Evolutionary conservation across 331 rosid species (phyloP), one percentile per base, ranked within the genome.

Genomic region (Spiraea crenata): DNA sequence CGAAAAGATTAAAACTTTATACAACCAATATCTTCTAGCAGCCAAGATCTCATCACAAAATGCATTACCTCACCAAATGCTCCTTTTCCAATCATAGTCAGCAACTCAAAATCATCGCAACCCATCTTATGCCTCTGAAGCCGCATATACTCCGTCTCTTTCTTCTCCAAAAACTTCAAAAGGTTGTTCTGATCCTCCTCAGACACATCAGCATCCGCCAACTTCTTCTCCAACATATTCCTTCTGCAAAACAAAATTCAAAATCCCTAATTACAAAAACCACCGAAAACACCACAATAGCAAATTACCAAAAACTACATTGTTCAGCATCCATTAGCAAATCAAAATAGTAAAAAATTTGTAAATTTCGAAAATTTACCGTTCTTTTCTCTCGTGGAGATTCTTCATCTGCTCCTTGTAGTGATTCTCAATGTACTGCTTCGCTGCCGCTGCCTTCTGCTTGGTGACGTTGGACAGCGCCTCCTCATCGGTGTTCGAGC

Each of bases 111-210:
- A 83, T 95, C 96, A 76, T 87, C 93, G 60, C 84, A 91, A 5
- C 96, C 97, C 97, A 95, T 95, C 81, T 95, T 95, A 82, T 90
- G 96, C 88, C 99, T 91, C 79, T 95, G 96, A 72, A 91, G 91
- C 60, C 99, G 97, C 97, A 95, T 95, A 76, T 95, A 95, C 70
- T 95, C 99, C 0, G 99, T 91, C 81, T 95, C 99, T 85, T 95
- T 95, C 90, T 91, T 89, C 91, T 95, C 99, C 76, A 95, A 77
- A 70, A 86, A 91, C 63, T 91, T 95, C 56, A 95, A 82, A 62
- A 95, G 86, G 81, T 95, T 95, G 85, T 81, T 89, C 80, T 95
- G 99, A 79, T 95, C 99, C 82, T 95, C 99, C 81, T 86, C 96
- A 9, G 99, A 95, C 63, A 95, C 99, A 78, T 95, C 97, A 8